Base-by-base conservation (phyloP, 768 basidiomycete species). In the Megacollybia marginata region DNA sequence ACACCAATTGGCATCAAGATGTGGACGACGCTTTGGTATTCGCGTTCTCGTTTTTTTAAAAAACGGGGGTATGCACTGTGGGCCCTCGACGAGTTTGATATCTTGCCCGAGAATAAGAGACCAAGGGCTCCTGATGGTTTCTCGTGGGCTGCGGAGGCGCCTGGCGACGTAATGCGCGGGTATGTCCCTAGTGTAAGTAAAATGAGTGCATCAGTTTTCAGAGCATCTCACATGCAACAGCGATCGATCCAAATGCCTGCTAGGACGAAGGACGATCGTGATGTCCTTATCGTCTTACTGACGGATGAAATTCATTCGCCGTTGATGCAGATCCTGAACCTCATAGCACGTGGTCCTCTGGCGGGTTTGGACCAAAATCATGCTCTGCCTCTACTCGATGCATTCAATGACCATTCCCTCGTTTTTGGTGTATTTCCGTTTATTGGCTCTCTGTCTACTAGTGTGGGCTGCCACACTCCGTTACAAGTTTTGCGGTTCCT, bases 21-120 rank as follows among this genome's bases (percentile, higher is more conserved):
- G 23, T 3, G 23, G 23, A 28, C 2, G 23, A 28, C 23, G 6
- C 23, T 28, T 28, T 28, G 23, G 23, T 28, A 28, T 28, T 6
- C 23, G 23, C 23, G 23, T 28, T 28, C 23, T 28, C 23, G 23
- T 6, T 6, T 28, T 6, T 28, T 28, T 28, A 6, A 28, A 6
- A 28, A 6, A 6, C 23, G 6, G 2, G 23, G 23, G 4, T 28
- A 28, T 28, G 6, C 23, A 28, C 23, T 28, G 23, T 28, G 23
- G 23, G 23, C 23, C 23, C 2, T 6, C 23, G 6, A 28, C 23
- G 23, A 28, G 23, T 28, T 6, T 28, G 23, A 6, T 6, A 3
- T 28, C 4, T 28, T 40, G 4, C 62, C 60, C 59, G 52, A 40
- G 11, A 34, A 33, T 20, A 33, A 43, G 16, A 13, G 15, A 5